Evolutionary conservation across 176 grass and related monocot species (phyloP).

Genomic region (Carex pumila): DNA sequence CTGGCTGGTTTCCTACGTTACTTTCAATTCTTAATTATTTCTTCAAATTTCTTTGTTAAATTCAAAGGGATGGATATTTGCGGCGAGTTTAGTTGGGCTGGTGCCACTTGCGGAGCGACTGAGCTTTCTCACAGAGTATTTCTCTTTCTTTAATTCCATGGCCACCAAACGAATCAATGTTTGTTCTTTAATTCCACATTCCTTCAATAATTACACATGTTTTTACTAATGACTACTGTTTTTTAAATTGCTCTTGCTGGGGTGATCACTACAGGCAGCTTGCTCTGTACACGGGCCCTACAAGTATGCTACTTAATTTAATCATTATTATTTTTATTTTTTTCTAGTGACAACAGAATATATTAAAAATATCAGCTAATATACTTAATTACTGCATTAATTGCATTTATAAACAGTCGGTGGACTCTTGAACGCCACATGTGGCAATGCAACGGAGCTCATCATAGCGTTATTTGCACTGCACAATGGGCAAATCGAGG

Average conservation of each 20-base stretch:
- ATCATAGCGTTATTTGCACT: constrained; percentile 92
- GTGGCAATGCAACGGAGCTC: constrained; percentile 89
- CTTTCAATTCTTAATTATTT: background rate
- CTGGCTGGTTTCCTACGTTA: background rate
- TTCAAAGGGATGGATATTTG: constrained; percentile 77
- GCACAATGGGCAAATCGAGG: constrained; percentile 56
- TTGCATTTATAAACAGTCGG: constrained; percentile 46
- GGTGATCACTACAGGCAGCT: constrained; percentile 48
- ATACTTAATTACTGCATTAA: background rate
- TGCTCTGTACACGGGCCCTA: constrained; percentile 73
- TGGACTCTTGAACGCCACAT: constrained; percentile 90
- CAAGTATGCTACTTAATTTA: constrained; percentile 38
- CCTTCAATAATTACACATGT: background rate
- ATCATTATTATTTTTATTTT: background rate
- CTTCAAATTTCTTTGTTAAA: background rate
- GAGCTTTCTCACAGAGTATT: constrained; percentile 95
- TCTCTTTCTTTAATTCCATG: background rate
- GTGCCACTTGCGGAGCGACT: constrained; percentile 84
- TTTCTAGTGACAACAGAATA: background rate
- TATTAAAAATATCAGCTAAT: background rate
- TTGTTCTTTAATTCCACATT: background rate
- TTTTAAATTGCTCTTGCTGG: background rate
- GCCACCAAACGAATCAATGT: background rate
- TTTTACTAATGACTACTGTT: background rate
- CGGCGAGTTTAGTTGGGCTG: constrained; percentile 60